Percentiles rank a stretch among this genome's conserved stretches.
phyloP scores from a whole-genome alignment of 1,284 basidiomycete genomes.

The Cutaneotrichosporon sp. region DNA sequence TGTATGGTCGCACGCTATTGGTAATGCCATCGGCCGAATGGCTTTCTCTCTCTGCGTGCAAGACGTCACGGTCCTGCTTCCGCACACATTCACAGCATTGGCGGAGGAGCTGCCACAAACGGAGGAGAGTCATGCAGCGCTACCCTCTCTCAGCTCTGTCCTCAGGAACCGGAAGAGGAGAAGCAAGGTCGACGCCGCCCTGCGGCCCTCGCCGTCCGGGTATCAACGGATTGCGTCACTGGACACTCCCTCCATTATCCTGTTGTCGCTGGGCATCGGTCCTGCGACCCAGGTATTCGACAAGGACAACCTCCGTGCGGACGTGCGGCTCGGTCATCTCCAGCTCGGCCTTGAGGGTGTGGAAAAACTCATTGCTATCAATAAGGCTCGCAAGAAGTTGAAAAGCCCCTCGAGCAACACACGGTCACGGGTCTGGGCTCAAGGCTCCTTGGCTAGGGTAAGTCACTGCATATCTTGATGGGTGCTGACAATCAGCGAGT shows the following conservation, averaged over 20 bases:
- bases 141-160: not conserved
- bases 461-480: not conserved
- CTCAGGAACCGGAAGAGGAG: conserved; percentile 9
- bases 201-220: conserved; percentile 6
- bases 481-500: conserved; percentile 33
- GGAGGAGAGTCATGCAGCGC: not conserved
- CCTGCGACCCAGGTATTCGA: conserved; percentile 39
- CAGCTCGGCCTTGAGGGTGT: conserved; percentile 30
- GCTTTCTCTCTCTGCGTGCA: conserved; percentile 29
- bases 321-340: conserved; percentile 32
- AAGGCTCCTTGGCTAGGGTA: conserved; percentile 25
- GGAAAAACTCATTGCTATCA: conserved; percentile 29
- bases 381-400: conserved; percentile 18
- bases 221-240: conserved; percentile 32
- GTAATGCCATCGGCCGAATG: conserved; percentile 39
- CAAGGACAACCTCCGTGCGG: conserved; percentile 39
- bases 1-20: conserved; percentile 42
- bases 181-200: not conserved
- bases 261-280: conserved; percentile 38
- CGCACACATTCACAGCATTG: conserved; percentile 11
- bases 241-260: conserved; percentile 27
- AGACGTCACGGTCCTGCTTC: conserved; percentile 36
- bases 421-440: conserved; percentile 13
- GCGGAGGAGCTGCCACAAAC: not conserved
- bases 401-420: not conserved